Evolutionary conservation across 768 basidiomycete genomes (phyloP), one percentile per base, ranked within the genome.

Genomic region (Hypsizygus marmoreus): DNA sequence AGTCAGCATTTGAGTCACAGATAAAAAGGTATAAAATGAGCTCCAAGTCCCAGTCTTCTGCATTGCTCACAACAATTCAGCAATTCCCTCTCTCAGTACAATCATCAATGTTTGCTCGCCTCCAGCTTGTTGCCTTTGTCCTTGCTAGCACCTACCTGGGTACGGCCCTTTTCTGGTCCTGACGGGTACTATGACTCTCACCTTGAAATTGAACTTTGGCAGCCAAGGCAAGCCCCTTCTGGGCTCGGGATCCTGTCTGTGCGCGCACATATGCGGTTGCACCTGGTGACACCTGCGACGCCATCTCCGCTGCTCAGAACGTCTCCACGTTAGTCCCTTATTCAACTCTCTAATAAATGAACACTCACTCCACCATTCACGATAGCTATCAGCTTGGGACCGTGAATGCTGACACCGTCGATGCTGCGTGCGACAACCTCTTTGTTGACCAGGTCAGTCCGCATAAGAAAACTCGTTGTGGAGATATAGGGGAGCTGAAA

Each of bases 351-450:
- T 0, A 22, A 22, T 7, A 10, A 19, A 14, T 34, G 26, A n/a
- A n/a, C n/a, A 24, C 32, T 38, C 20, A 40, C 14, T 22, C 12
- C 33, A 22, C 29, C 25, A 6, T 28, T 9, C 19, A 17, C 11
- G 26, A 37, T 46, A 81, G 80, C 0, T 82, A 72, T 66, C 85
- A 88, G 62, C 76, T 88, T 47, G 74, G 76, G 17, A 45, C 69
- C 29, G 76, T 79, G 49, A 82, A 80, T 62, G 51, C 56, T 4
- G 74, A 64, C 22, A 49, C 59, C 47, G 77, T 85, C 56, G 70
- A 83, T 58, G 45, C 75, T 1, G 60, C 54, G 16, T 88, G 88
- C 61, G 64, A 68, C 38, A 82, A 88, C 66, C 72, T 88, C 33
- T 58, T 59, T n/a, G 50, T 68, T 8, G 80, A 74, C 43, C 69